Evolutionary conservation across 257 asterid genomes (phyloP).

Genomic region (Solanum okadae): DNA sequence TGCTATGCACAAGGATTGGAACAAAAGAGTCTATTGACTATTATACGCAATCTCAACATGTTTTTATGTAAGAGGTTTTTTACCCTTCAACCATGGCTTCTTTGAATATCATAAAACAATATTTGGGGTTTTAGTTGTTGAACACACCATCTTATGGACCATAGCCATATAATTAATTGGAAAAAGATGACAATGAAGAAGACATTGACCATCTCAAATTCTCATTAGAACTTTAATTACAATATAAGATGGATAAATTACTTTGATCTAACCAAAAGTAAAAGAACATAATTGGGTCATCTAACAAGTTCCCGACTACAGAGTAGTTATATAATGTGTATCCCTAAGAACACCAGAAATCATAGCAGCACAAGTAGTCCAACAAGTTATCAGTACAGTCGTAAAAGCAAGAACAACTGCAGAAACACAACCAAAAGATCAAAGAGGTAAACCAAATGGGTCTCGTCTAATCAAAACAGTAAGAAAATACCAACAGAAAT

Average conservation of each 20-base stretch:
- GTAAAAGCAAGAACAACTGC: slow-evolving; percentile 66
- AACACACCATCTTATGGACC: neutral
- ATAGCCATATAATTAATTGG: neutral
- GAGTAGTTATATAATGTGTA: neutral
- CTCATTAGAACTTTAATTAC: neutral
- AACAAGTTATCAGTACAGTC: slow-evolving; percentile 43
- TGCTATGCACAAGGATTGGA: neutral
- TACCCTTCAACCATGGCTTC: neutral
- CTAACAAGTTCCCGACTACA: neutral
- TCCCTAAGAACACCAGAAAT: slow-evolving; percentile 19
- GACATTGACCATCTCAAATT: neutral
- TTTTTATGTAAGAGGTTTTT: neutral
- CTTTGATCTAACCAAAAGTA: neutral
- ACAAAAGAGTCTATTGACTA: neutral
- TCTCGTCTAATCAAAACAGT: neutral
- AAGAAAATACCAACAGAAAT: neutral
- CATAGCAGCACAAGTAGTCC: slow-evolving; percentile 44
- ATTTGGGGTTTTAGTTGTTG: neutral
- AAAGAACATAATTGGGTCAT: neutral
- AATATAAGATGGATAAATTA: neutral
- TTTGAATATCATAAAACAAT: neutral
- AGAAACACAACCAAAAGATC: neutral
- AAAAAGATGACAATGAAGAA: neutral
- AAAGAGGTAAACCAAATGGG: neutral
- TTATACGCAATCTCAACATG: neutral